phyloP scores from a whole-genome alignment of 176 grass and related monocot species.

The Eleusine indica region DNA sequence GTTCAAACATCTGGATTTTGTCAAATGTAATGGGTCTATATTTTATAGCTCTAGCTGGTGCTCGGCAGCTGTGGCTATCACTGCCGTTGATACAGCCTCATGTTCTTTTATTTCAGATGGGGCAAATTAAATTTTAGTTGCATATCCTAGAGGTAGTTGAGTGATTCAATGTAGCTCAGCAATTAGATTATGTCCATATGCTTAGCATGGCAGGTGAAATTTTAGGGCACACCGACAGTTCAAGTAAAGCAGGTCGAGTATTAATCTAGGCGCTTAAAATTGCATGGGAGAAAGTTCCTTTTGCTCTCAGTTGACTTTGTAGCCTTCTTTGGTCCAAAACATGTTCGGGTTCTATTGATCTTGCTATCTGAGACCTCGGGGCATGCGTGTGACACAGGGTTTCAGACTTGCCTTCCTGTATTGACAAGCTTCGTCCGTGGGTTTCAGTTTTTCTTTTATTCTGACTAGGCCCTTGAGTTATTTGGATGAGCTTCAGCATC shows the following conservation, averaged over 20 bases:
- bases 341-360: background rate
- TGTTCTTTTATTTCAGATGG: constrained; percentile 65
- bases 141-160: constrained; percentile 50
- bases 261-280: constrained; percentile 31
- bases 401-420: too few relatives aligned
- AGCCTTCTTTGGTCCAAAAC: background rate
- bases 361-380: too few relatives aligned
- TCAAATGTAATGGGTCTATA: constrained; percentile 64
- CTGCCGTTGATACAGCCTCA: constrained; percentile 51
- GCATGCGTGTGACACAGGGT: too few relatives aligned
- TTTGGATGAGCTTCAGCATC: too few relatives aligned
- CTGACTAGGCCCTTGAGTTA: too few relatives aligned
- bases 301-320: constrained; percentile 6
- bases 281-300: background rate
- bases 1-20: constrained; percentile 92
- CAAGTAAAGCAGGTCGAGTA: constrained; percentile 41
- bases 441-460: too few relatives aligned
- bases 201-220: constrained; percentile 43
- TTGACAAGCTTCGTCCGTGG: too few relatives aligned
- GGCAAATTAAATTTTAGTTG: constrained; percentile 59
- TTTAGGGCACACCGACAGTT: constrained; percentile 41
- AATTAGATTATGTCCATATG: constrained; percentile 56
- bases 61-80: constrained; percentile 37
- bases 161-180: constrained; percentile 44
- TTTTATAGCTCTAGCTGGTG: constrained; percentile 56